Conservation (phyloP, 2,329 filamentous ascomycete species). For the Alternaria rosae region DNA sequence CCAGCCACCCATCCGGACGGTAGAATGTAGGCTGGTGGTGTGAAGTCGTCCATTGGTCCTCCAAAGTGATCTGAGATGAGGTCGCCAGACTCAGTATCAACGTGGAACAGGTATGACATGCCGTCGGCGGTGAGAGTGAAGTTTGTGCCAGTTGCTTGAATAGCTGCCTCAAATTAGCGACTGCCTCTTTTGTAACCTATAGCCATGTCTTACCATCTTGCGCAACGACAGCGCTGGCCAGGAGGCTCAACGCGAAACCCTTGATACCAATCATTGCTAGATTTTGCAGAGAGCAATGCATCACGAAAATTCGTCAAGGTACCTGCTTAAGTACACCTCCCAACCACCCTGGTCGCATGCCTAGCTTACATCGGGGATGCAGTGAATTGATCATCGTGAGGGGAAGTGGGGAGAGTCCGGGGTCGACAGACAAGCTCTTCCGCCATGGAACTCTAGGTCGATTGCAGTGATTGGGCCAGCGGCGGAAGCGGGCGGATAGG, state of each 20-base stretch:
- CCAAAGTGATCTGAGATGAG: conserved; percentile 69
- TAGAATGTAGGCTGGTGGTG: conserved; percentile 51
- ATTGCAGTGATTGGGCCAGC: conserved; percentile 14
- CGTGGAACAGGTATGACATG: conserved; percentile 70
- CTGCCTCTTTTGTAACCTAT: not conserved
- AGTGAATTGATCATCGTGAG: conserved; percentile 14
- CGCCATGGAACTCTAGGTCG: conserved; percentile 10
- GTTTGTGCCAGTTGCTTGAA: conserved; percentile 62
- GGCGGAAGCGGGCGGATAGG: not conserved
- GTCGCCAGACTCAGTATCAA: conserved; percentile 64
- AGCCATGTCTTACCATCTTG: conserved; percentile 24
- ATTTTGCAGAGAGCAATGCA: not conserved
- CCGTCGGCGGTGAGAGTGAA: conserved; percentile 65
- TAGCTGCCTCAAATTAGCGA: conserved; percentile 49
- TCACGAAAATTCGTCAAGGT: conserved; percentile 6
- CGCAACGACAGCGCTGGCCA: conserved; percentile 20
- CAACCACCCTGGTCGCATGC: conserved; percentile 5
- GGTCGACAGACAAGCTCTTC: conserved; percentile 11
- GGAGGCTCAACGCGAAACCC: conserved; percentile 20
- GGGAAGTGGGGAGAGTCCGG: conserved; percentile 26
- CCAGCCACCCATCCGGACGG: conserved; percentile 63
- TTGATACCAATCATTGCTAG: conserved; percentile 12
- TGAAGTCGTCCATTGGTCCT: conserved; percentile 61
- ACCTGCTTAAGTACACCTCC: conserved; percentile 15
- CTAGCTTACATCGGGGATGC: conserved; percentile 8